phyloP scores from a whole-genome alignment of 2,329 filamentous ascomycete species.

The Microdochium nivale region DNA sequence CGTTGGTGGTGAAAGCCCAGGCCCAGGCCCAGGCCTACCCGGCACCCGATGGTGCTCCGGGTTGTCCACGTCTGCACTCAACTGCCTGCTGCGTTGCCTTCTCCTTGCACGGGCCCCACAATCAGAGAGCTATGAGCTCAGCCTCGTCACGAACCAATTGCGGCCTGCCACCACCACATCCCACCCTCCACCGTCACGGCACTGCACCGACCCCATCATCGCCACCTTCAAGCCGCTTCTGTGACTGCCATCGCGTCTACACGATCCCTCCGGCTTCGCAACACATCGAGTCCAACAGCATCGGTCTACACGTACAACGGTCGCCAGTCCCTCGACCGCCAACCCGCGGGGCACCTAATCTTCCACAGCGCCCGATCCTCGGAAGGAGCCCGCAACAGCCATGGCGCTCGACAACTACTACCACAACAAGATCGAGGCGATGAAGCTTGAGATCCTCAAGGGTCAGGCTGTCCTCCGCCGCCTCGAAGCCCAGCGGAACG shows the following conservation, averaged over 20 bases:
- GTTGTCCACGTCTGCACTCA: not conserved
- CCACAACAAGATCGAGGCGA: slow-evolving; percentile 99
- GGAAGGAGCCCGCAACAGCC: slow-evolving; percentile 30
- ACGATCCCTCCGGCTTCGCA: not conserved
- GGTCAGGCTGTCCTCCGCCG: slow-evolving; percentile 91
- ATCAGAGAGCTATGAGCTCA: not conserved
- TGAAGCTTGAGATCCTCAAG: slow-evolving; percentile 99
- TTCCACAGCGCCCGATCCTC: slow-evolving; percentile 8
- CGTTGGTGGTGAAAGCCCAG: not conserved
- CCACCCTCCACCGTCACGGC: not conserved
- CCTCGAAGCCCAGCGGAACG: slow-evolving; percentile 95
- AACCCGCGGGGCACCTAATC: not conserved
- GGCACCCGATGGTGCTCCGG: not conserved
- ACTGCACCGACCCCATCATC: not conserved
- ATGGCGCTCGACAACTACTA: slow-evolving; percentile 99
- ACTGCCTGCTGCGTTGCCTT: not conserved
- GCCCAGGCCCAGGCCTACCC: not conserved
- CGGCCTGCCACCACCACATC: slow-evolving; percentile 1
- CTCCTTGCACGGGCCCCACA: not conserved
- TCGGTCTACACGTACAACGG: not conserved
- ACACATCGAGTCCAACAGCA: not conserved
- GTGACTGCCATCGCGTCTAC: not conserved
- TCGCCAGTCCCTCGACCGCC: not conserved
- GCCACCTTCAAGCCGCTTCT: not conserved
- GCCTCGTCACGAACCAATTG: slow-evolving; percentile 5